Percentiles rank a stretch among this genome's conserved stretches.
phyloP scores from a whole-genome alignment of 2,329 filamentous ascomycete species.

The Penicillium sp. region DNA sequence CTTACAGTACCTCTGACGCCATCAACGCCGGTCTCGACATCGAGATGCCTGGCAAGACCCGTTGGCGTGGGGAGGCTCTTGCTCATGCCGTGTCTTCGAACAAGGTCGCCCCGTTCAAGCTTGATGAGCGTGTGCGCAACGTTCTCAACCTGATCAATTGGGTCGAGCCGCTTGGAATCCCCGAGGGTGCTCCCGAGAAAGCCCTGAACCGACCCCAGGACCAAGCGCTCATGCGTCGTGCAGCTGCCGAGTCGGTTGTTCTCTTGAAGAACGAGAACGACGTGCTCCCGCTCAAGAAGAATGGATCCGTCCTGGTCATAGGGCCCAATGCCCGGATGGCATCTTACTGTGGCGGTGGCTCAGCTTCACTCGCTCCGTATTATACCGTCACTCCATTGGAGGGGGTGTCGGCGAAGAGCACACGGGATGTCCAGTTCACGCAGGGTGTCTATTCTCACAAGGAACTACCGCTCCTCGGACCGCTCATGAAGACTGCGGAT shows the following conservation, averaged over 20 bases:
- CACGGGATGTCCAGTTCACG: conserved; percentile 48
- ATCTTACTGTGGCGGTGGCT: conserved; percentile 61
- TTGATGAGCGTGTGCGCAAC: conserved; percentile 59
- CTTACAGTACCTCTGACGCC: conserved; percentile 46
- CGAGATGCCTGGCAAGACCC: conserved; percentile 49
- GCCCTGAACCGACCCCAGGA: conserved; percentile 60
- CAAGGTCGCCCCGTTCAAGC: conserved; percentile 55
- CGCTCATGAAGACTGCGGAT: conserved; percentile 50
- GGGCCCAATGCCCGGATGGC: conserved; percentile 53
- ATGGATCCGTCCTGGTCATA: conserved; percentile 51
- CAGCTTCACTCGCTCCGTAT: conserved; percentile 53
- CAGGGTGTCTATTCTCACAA: conserved; percentile 66
- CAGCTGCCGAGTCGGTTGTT: conserved; percentile 69
- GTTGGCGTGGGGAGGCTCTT: conserved; percentile 42
- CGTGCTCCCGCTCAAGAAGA: conserved; percentile 56
- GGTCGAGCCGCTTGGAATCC: conserved; percentile 53
- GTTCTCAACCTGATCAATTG: conserved; percentile 61
- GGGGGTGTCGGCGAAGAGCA: conserved; percentile 39
- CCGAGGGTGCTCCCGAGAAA: conserved; percentile 55
- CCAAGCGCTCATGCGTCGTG: conserved; percentile 60
- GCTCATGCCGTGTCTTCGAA: conserved; percentile 51
- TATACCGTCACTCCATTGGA: conserved; percentile 47
- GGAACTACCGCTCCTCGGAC: conserved; percentile 59
- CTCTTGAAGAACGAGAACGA: conserved; percentile 69
- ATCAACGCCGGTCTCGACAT: conserved; percentile 48